Base-by-base conservation (phyloP, 2,329 filamentous ascomycete species). In the Cladobotryum protrusum region DNA sequence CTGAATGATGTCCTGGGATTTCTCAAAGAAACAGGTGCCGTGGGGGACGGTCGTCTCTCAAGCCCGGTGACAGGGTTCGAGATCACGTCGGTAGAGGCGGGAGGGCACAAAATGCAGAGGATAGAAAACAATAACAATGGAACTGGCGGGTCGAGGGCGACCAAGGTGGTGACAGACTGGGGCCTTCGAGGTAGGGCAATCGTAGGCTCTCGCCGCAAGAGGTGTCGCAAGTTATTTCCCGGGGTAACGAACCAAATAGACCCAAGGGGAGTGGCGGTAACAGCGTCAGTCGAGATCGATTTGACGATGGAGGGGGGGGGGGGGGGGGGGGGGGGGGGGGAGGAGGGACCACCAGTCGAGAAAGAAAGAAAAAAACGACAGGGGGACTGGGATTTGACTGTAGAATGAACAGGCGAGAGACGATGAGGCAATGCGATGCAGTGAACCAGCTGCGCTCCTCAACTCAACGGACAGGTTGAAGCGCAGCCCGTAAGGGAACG, bases 401-500 rank as follows among this genome's bases (percentile, higher is more conserved):
- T 34, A 43, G 37, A 39, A 43, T 34, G 50, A 49, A 42, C 13
- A 43, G 36, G 29, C 37, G 44, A 41, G 46, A 24, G 40, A 43
- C 37, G 39, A 46, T 42, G 45, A 42, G 50, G 15, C 37, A 19
- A 40, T 12, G 49, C 47, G 49, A 51, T 50, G 43, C 45, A 53
- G 48, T 47, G 49, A 48, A 43, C 48, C 52, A 53, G 52, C 52
- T 51, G 52, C 50, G 51, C 55, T 52, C 52, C 50, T 51, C 50
- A 18, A 53, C 52, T 29, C 6, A 29, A 29, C 24, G 24, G 11
- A 29, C 11, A 54, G 52, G 48, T 52, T 49, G 32, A 56, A 55
- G 56, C 50, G 55, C 50, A 54, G 50, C 50, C 52, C 51, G 53
- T 46, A 47, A 52, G 43, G 52, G 43, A 47, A 50, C 44, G 49